Base-by-base conservation (phyloP, 805 yeast genomes). In the Schwanniomyces occidentalis region DNA sequence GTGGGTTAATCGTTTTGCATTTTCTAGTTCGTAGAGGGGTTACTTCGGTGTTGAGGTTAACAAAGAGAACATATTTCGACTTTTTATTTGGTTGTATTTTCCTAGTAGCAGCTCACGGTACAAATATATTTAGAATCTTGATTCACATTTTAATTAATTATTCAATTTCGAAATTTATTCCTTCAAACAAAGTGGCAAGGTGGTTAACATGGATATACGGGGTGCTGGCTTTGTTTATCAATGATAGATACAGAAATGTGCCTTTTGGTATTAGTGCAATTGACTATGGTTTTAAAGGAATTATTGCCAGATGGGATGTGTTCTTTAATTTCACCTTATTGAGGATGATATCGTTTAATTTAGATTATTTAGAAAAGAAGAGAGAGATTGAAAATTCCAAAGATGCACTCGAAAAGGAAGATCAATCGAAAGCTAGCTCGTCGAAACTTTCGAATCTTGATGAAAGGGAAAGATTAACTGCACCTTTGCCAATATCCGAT, bases 281-380 rank as follows among this genome's bases (percentile, higher is more conserved):
- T 47, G 95, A 88, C 50, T 48, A 62, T 17, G 73, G 75, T 0
- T 82, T 75, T 47, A 73, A 74, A 30, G 97, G 98, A 1, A 73
- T 90, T 9, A 81, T 93, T 41, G 71, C 79, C 12, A 73, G 98
- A 49, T 93, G 99, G 99, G 97, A 93, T 54, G 97, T 93, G 3
- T 87, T 85, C 49, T 93, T 80, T 71, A 93, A 93, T 61, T 89
- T 95, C 61, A 83, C 95, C 1, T 64, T 91, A 40, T 70, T 93
- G 35, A 74, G 97, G 51, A 78, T 89, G 73, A 63, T 93, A 29
- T 86, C 96, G 40, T 93, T 73, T 58, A 85, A 86, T 44, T 54
- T 86, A 42, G 99, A 93, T 61, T 88, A 75, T 49, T 49, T 82
- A 19, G 76, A 73, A 47, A 67, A 67, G 32, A 54, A 44, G 35